Evolutionary conservation across 805 yeast species (phyloP), one percentile per base, ranked within the genome.

Genomic region (Saccharomyces paradoxus): DNA sequence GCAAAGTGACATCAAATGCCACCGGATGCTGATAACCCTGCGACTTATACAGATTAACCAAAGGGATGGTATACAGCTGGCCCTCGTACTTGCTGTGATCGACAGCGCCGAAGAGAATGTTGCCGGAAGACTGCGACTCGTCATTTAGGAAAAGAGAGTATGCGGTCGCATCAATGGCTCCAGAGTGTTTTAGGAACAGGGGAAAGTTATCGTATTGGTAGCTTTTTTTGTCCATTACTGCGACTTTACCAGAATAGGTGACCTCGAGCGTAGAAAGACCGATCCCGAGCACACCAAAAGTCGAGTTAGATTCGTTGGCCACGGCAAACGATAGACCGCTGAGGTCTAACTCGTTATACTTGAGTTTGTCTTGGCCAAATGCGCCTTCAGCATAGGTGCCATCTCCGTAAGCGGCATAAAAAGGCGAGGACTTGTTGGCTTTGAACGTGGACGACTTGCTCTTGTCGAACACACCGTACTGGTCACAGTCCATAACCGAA

Each of bases 151-250:
- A 84, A 54, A 86, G 71, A 0, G 89, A 84, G 66, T 83, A 86
- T 0, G 79, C 79, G 41, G 55, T 21, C 30, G 49, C 76, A 48
- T 76, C 62, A 56, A 82, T 86, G 46, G 79, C 51, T 0, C 90
- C 91, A 53, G 79, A 78, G 31, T 72, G 64, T 51, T 77, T 82
- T 74, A 89, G 69, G 56, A 78, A 77, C 53, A 75, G 60, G 0
- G 96, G 96, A 55, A 88, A 71, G 67, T 89, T 88, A 50, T 78
- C 75, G 68, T 88, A 88, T n/a, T 69, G 69, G 60, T 77, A 77
- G 24, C 50, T 30, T 31, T 24, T 29, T 12, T 21, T 66, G 59
- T 74, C 75, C n/a, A 59, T 53, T 12, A 66, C 61, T 68, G 27
- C 67, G 63, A 8, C 76, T 61, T 27, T 26, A 17, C 71, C 70